Conservation (phyloP, 2,329 filamentous ascomycete genomes). For the Exutisphaerella laricina region DNA sequence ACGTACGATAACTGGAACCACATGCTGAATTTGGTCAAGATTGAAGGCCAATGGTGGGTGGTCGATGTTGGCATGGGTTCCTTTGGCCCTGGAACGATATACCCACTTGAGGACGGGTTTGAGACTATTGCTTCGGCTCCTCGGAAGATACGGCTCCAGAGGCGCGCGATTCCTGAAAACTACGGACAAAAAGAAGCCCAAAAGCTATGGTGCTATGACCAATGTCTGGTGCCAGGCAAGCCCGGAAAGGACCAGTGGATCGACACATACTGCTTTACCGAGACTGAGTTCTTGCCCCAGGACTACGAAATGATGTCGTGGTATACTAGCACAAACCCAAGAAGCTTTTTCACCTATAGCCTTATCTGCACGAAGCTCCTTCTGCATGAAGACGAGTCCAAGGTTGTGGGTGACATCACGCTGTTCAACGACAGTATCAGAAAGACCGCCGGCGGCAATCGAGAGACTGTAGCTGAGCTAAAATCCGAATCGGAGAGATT, state of each 20-base stretch:
- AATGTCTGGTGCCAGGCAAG: conserved; percentile 26
- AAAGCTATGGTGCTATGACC: conserved; percentile 42
- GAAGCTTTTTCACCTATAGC: conserved; percentile 50
- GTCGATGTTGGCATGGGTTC: conserved; percentile 42
- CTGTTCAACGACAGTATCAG: conserved; percentile 43
- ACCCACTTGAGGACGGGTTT: conserved; percentile 33
- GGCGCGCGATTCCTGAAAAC: conserved; percentile 22
- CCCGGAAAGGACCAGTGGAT: conserved; percentile 46
- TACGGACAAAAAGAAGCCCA: conserved; percentile 24
- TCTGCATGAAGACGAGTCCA: conserved; percentile 35
- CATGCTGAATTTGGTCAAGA: conserved; percentile 42
- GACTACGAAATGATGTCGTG: conserved; percentile 60
- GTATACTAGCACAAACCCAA: conserved; percentile 46
- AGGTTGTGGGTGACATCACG: conserved; percentile 36
- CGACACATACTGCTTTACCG: conserved; percentile 59
- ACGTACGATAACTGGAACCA: conserved; percentile 36
- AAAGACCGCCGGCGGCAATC: conserved; percentile 41
- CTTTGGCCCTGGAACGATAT: conserved; percentile 35
- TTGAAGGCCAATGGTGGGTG: conserved; percentile 22
- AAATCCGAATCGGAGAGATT: conserved; percentile 41
- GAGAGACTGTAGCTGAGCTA: conserved; percentile 37
- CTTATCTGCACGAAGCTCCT: conserved; percentile 54
- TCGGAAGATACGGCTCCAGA: conserved; percentile 23
- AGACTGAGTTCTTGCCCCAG: conserved; percentile 56
- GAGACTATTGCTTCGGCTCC: conserved; percentile 17